These are phyloP conservation scores for Beauveria rudraprayagi DNA, from an alignment of 2,329 filamentous ascomycete genomes.

Conservation along the genomic window DNA sequence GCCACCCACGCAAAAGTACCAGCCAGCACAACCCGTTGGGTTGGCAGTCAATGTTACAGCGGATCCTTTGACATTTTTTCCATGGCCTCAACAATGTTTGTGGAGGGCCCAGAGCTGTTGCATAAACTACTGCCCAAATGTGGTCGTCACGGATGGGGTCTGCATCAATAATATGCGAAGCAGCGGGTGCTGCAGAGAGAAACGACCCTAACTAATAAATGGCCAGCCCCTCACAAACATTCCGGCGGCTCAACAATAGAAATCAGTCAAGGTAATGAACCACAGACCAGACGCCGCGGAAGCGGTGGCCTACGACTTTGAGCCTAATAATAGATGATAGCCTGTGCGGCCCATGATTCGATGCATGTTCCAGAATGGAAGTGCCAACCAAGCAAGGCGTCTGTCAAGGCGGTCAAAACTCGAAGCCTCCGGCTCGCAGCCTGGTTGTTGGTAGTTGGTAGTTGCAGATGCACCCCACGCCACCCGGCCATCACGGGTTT, in stretches of 20 bases:
- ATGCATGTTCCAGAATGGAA: neutral
- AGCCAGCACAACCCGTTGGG: no score
- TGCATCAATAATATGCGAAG: slow-evolving; percentile 8
- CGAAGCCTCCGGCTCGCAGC: no score
- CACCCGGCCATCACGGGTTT: neutral
- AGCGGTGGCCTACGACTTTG: neutral
- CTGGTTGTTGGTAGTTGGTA: neutral
- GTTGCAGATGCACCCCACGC: neutral
- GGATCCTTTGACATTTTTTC: neutral
- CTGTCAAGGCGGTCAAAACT: neutral
- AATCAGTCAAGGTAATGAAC: neutral
- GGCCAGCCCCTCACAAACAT: neutral
- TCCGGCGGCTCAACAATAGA: neutral
- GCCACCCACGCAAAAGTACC: no score
- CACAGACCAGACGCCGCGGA: neutral
- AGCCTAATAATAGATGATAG: neutral
- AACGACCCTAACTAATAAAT: neutral
- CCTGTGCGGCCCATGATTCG: neutral
- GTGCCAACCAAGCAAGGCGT: neutral
- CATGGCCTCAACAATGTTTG: neutral
- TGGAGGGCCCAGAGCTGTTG: neutral
- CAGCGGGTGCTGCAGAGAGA: neutral
- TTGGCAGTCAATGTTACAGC: no score
- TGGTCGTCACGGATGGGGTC: neutral
- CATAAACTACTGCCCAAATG: neutral